Base-by-base conservation (phyloP, 2,329 filamentous ascomycete genomes). In the Alternaria ethzedia region DNA sequence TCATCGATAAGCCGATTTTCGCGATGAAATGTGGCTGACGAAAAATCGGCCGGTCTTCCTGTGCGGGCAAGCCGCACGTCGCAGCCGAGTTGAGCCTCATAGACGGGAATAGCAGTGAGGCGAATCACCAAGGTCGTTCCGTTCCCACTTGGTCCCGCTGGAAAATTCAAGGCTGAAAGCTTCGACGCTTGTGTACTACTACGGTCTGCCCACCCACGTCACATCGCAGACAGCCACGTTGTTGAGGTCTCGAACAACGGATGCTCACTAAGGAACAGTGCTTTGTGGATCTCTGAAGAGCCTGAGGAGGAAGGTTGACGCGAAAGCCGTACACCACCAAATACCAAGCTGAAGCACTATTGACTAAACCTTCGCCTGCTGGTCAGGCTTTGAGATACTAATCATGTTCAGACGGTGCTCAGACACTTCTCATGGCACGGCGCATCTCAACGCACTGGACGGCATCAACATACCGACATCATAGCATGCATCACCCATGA, bases 111-210 rank as follows among this genome's bases (percentile, higher is more conserved):
- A 26, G 58, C 30, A 43, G 52, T 63, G 55, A 64, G 54, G 57
- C 57, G 51, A 61, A 43, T 54, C 44, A 54, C 55, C 57, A 46
- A 61, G 44, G 21, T 9, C 36, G 36, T 41, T 41, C 36, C 32
- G 21, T 41, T 50, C 45, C 60, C 57, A 59, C 60, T 60, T 7
- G 12, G 65, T 51, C 51, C 64, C 66, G 64, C 61, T 20, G n/a
- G 23, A 63, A 28, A 50, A 65, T 52, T 43, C 62, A 68, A 61
- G 69, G 69, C 70, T 70, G 68, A 68, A 65, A 67, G 65, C 65
- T 65, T 70, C 59, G 32, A 36, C 47, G 54, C 20, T 30, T 61
- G 36, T 41, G 36, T 41, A 43, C 57, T 66, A 56, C 56, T 63
- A 28, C 54, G 64, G 54, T 50, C 36, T 57, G 58, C 62, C 44